These are phyloP conservation scores for Trichaptum fuscoviolaceum DNA, from an alignment of 768 basidiomycete genomes.

Conservation along the genomic window DNA sequence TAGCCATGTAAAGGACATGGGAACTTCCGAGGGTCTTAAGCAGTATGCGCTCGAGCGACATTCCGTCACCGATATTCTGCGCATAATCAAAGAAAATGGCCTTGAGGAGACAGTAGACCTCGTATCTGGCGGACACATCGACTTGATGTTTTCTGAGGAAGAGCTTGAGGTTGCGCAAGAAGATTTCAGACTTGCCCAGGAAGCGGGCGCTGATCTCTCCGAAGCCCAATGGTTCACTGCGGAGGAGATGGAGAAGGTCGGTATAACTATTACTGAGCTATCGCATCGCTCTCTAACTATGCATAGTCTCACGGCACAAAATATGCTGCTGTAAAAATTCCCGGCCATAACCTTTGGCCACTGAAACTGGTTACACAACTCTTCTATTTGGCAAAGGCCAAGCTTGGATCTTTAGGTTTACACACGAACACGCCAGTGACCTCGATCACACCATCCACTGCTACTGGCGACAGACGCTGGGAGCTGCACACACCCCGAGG, in stretches of 20 bases:
- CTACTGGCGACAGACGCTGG: slow-evolving; percentile 37
- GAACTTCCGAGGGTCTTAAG: slow-evolving; percentile 49
- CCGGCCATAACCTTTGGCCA: slow-evolving; percentile 70
- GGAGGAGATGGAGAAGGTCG: slow-evolving; percentile 45
- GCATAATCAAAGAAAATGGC: slow-evolving; percentile 39
- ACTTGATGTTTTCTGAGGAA: slow-evolving; percentile 41
- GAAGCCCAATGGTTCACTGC: slow-evolving; percentile 41
- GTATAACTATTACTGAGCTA: slow-evolving; percentile 11
- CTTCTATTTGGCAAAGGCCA: slow-evolving; percentile 36
- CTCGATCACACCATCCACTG: slow-evolving; percentile 28
- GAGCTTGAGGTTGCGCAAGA: slow-evolving; percentile 33
- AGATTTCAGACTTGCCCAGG: slow-evolving; percentile 50
- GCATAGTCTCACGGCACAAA: slow-evolving; percentile 37
- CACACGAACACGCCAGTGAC: slow-evolving; percentile 74
- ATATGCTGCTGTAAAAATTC: slow-evolving; percentile 46
- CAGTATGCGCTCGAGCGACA: slow-evolving; percentile 53
- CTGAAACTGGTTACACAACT: slow-evolving; percentile 73
- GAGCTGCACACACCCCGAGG: slow-evolving; percentile 64
- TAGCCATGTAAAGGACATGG: slow-evolving; percentile 32
- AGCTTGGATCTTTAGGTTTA: slow-evolving; percentile 40
- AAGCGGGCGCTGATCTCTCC: slow-evolving; percentile 44
- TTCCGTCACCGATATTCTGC: slow-evolving; percentile 42
- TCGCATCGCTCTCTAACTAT: background rate
- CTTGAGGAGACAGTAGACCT: slow-evolving; percentile 54
- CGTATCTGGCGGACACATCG: slow-evolving; percentile 48